Base-by-base conservation (phyloP, 2,329 filamentous ascomycete genomes). In the Penicillium palitans region DNA sequence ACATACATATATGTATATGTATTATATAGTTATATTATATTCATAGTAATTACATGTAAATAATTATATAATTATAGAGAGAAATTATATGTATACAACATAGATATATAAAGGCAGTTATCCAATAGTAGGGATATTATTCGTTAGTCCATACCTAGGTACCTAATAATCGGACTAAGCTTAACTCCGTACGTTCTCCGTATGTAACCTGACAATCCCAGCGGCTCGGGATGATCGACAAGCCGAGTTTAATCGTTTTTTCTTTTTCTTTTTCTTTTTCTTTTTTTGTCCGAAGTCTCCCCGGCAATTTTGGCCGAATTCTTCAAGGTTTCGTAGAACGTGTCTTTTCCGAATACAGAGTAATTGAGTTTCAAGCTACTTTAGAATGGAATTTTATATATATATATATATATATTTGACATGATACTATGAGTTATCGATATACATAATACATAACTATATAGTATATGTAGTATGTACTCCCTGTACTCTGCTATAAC, bases 151-250 rank as follows among this genome's bases (percentile, higher is more conserved):
- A 12, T 40, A n/a, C 3, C 9, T 27, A 27, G 8, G 1, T 37
- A 17, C 17, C 6, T 37, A 15, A 37, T 24, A 19, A 45, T 29
- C 29, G 25, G 9, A 12, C 44, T 46, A 19, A 31, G 31, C 29
- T 33, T 33, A 15, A 24, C 19, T 41, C 40, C 12, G 24, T 44
- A 42, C 8, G 7, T n/a, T 15, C 21, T 42, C 24, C 19, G 24
- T 29, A 29, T 29, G 25, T 35, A 48, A 21, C 21, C 33, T 35
- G 47, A 35, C 15, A 25, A 31, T 57, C 24, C 21, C n/a, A 31
- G 47, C 21, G 52, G 52, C 55, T 52, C 39, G 50, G 50, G 27
- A 52, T 33, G 51, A 53, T 53, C 51, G 51, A 53, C 51, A 45
- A 33, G 29, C 29, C 45, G 19, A 46, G 12, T 48, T 48, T 35